Evolutionary conservation across 2,329 filamentous ascomycete species (phyloP).

Genomic region (Clonostachys chloroleuca): DNA sequence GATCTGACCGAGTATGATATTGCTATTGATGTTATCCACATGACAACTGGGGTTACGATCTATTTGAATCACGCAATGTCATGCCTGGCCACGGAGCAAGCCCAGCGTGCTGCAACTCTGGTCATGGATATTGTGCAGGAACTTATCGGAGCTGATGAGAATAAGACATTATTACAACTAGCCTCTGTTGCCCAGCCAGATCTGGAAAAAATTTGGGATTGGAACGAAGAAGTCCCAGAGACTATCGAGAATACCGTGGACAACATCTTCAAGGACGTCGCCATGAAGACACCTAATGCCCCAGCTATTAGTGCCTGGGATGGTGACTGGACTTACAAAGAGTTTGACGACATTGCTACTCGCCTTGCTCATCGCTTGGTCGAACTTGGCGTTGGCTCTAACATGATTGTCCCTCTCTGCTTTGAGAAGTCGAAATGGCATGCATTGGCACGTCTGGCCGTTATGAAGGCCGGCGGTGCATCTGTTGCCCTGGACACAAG

Average conservation of each 20-base stretch:
- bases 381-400: constrained; percentile 10
- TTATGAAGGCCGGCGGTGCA: constrained; percentile 24
- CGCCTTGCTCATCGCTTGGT: constrained; percentile 7
- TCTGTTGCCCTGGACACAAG: constrained; percentile 25
- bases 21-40: too few species aligned
- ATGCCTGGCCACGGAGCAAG: too few species aligned
- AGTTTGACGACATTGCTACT: constrained; percentile 10
- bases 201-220: not conserved
- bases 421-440: constrained; percentile 29
- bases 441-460: constrained; percentile 19
- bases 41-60: too few species aligned
- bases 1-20: too few species aligned
- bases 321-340: constrained; percentile 10
- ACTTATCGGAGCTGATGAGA: too few species aligned
- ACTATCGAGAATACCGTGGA: not conserved
- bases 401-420: constrained; percentile 18
- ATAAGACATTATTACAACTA: too few species aligned
- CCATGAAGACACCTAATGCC: constrained; percentile 12
- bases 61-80: too few species aligned
- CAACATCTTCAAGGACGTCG: not conserved
- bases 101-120: too few species aligned
- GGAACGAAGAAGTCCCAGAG: not conserved
- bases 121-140: too few species aligned
- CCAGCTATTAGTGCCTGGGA: constrained; percentile 16
- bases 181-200: not conserved